A percentile compares a stretch with the other conserved stretches of the same genome.
Conservation (phyloP, 1,284 basidiomycete genomes). For the Melampsora occidentalis region DNA sequence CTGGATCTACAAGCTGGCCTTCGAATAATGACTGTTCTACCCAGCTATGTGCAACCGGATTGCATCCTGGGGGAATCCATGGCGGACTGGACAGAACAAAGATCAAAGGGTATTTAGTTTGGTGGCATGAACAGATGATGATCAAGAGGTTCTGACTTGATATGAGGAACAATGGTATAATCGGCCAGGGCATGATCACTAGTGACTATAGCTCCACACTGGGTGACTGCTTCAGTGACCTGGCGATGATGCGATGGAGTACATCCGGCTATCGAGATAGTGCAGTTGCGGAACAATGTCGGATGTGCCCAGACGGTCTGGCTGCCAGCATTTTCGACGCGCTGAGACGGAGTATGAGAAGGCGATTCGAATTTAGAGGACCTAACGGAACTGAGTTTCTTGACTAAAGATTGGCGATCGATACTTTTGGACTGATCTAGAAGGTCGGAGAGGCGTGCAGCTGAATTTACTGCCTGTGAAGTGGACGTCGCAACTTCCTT, state of each 20-base stretch:
- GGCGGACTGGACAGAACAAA: slow-evolving; percentile 23
- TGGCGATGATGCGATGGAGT: slow-evolving; percentile 10
- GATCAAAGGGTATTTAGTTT: background rate
- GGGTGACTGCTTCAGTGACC: slow-evolving; percentile 3
- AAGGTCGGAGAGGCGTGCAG: background rate
- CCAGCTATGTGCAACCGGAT: slow-evolving; percentile 42
- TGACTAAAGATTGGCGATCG: slow-evolving; percentile 21
- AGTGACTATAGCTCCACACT: slow-evolving; percentile 31
- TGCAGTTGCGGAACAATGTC: slow-evolving; percentile 17
- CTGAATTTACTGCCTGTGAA: background rate
- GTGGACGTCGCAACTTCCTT: background rate
- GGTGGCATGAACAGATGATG: slow-evolving; percentile 1
- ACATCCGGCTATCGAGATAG: slow-evolving; percentile 19
- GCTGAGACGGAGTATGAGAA: slow-evolving; percentile 1
- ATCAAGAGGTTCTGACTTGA: slow-evolving; percentile 25
- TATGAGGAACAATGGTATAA: slow-evolving; percentile 35
- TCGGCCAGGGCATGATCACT: slow-evolving; percentile 25
- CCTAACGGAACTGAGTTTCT: slow-evolving; percentile 23
- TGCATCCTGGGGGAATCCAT: slow-evolving; percentile 23
- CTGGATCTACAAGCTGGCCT: slow-evolving; percentile 33
- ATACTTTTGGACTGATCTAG: slow-evolving; percentile 16
- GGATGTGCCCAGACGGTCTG: slow-evolving; percentile 9
- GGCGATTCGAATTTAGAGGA: slow-evolving; percentile 20
- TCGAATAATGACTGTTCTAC: slow-evolving; percentile 36
- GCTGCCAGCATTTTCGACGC: slow-evolving; percentile 3